phyloP scores from a whole-genome alignment of 2,329 filamentous ascomycete species.

The Claviceps citrina region DNA sequence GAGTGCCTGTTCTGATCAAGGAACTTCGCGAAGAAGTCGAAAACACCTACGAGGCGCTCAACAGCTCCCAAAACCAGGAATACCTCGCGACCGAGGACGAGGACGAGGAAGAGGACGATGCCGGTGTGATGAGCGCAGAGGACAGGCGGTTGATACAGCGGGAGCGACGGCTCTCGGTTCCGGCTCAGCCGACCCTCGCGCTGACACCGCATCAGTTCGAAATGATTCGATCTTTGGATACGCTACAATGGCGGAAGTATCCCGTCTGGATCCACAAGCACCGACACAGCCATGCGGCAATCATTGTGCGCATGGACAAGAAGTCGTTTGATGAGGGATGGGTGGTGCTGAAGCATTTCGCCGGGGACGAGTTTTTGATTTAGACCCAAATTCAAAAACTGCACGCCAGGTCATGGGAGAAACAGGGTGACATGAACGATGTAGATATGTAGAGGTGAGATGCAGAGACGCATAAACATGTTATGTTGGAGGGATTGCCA shows the following conservation, averaged over 20 bases:
- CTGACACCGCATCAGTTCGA: conserved; percentile 66
- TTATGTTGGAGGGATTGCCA: too few species aligned
- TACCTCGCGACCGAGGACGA: conserved; percentile 48
- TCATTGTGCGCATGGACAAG: conserved; percentile 62
- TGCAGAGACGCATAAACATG: too few species aligned
- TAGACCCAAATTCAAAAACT: conserved; percentile 9
- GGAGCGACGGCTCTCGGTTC: conserved; percentile 26
- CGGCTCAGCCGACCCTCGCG: conserved; percentile 55
- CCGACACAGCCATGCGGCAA: conserved; percentile 75
- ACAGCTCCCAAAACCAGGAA: conserved; percentile 51
- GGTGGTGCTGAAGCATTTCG: conserved; percentile 67
- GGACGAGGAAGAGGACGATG: conserved; percentile 32
- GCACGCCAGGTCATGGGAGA: too few species aligned
- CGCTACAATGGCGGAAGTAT: conserved; percentile 48
- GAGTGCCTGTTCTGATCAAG: conserved; percentile 60
- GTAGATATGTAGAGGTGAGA: too few species aligned
- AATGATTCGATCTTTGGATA: conserved; percentile 66
- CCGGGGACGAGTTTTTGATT: conserved; percentile 51
- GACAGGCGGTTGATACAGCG: conserved; percentile 26
- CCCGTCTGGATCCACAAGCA: conserved; percentile 62
- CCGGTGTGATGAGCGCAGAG: conserved; percentile 21
- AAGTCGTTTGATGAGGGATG: conserved; percentile 58
- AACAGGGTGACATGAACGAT: too few species aligned
- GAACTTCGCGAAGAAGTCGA: conserved; percentile 64
- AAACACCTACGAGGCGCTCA: conserved; percentile 59